Conservation (phyloP, 2,329 filamentous ascomycete species). For the Ophiocordyceps camponoti-floridani region DNA sequence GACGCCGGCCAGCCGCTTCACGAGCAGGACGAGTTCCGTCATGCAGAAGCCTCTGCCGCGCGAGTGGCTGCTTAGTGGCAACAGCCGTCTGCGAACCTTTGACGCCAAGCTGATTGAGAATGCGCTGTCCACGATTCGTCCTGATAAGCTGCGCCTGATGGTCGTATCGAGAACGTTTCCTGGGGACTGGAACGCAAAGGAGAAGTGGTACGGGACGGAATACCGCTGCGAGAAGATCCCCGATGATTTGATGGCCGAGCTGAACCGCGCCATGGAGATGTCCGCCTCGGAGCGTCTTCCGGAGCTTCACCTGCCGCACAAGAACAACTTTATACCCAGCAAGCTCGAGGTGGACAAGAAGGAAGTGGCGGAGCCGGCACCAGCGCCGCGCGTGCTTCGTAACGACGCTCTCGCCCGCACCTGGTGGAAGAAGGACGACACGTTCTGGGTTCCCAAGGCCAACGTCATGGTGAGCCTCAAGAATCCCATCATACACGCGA, state of each 20-base stretch:
- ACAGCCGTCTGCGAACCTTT: constrained; percentile 61
- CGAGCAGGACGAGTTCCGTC: constrained; percentile 62
- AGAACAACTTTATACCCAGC: constrained; percentile 90
- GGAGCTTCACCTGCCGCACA: constrained; percentile 72
- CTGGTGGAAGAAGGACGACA: constrained; percentile 98
- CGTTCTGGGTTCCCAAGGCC: constrained; percentile 94
- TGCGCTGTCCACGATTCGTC: constrained; percentile 54
- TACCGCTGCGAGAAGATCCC: constrained; percentile 73
- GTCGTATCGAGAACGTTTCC: constrained; percentile 72
- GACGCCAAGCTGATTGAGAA: constrained; percentile 59
- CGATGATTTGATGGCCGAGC: constrained; percentile 50
- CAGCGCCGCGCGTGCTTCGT: constrained; percentile 64
- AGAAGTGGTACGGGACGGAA: constrained; percentile 97
- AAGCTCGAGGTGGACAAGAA: constrained; percentile 91
- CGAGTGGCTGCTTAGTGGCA: constrained; percentile 73
- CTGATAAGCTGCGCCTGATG: constrained; percentile 78
- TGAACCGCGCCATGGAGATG: constrained; percentile 44
- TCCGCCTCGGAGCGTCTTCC: constrained; percentile 40
- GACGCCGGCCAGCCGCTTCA: constrained; percentile 74
- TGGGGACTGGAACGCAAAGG: constrained; percentile 69
- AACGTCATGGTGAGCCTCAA: constrained; percentile 67
- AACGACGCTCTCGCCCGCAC: constrained; percentile 66
- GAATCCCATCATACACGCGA: constrained; percentile 63
- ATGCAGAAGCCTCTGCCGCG: constrained; percentile 87
- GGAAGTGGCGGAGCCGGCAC: constrained; percentile 57